phyloP scores from a whole-genome alignment of 2,329 filamentous ascomycete genomes.

The Pestalotiopsis sp. region DNA sequence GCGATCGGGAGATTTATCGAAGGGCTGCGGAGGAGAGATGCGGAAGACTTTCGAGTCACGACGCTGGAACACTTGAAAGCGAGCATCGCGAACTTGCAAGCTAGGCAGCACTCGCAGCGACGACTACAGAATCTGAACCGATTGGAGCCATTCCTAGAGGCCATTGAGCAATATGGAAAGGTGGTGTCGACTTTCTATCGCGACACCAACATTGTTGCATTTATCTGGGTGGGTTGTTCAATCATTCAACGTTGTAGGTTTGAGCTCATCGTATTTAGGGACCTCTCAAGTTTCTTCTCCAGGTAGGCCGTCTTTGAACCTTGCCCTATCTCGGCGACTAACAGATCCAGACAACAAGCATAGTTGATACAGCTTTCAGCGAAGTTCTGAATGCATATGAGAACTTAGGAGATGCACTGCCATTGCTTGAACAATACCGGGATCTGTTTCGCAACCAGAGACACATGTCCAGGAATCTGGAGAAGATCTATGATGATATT shows the following conservation, averaged over 20 bases:
- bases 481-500: slow-evolving; percentile 20
- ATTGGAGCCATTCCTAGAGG: slow-evolving; percentile 22
- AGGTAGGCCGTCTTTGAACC: background rate
- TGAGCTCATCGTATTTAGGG: slow-evolving; percentile 7
- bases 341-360: slow-evolving; percentile 8
- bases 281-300: slow-evolving; percentile 22
- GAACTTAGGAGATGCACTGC: slow-evolving; percentile 23
- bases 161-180: slow-evolving; percentile 25
- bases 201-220: slow-evolving; percentile 21
- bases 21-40: background rate
- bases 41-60: background rate
- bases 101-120: background rate
- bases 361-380: slow-evolving; percentile 12
- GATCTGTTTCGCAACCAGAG: slow-evolving; percentile 18
- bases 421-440: slow-evolving; percentile 19
- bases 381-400: slow-evolving; percentile 21
- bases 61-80: background rate
- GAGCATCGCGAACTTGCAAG: slow-evolving; percentile 1
- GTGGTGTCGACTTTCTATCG: slow-evolving; percentile 23
- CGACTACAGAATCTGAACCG: slow-evolving; percentile 4
- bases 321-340: background rate
- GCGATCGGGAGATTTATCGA: background rate
- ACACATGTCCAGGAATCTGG: slow-evolving; percentile 17
- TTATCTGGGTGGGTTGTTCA: slow-evolving; percentile 29
- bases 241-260: too few species aligned